Base-by-base conservation (phyloP, 306 rosid genomes). In the Acacia acuminata region DNA sequence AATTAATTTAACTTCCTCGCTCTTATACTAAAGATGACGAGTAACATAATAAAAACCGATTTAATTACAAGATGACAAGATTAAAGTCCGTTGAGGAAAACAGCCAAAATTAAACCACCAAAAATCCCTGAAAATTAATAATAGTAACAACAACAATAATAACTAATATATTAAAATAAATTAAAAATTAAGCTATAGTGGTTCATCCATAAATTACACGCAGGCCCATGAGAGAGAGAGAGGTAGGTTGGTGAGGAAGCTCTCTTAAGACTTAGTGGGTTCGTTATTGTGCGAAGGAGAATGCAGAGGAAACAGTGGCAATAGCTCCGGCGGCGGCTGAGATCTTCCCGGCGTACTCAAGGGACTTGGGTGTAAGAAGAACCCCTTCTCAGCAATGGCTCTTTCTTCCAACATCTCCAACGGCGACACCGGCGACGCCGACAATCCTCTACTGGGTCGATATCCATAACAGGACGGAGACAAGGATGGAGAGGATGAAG, bases 281-380 rank as follows among this genome's bases (percentile, higher is more conserved):
- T 64, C 9, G 70, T 66, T 36, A 17, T 66, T 12, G 11, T 85
- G 17, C 19, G 69, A 68, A 4, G 98, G 98, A 83, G 98, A 93
- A 79, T 85, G 92, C 64, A 96, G 70, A 75, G 99, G 99, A 74
- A 96, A 96, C 60, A 96, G 85, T 0, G 97, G 84, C 82, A 96
- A 81, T 0, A 96, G 88, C 79, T 87, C 79, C 25, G 99, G 99
- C 0, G 99, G 99, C 0, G 98, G 96, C 16, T 89, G 85, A 22
- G 92, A 79, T 0, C 85, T 83, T 81, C 94, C 71, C 0, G 97
- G 97, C 1, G 94, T 88, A 9, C 65, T 70, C 2, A 83, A 64
- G 7, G 97, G 93, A 44, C 91, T 89, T 5, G 94, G 97, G 73
- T 89, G 95, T 85, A 95, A 82, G 64, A 86, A 95, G 83, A 90